phyloP scores from a whole-genome alignment of 192 early-diverging fungal species.

The Coemansia sp. region DNA sequence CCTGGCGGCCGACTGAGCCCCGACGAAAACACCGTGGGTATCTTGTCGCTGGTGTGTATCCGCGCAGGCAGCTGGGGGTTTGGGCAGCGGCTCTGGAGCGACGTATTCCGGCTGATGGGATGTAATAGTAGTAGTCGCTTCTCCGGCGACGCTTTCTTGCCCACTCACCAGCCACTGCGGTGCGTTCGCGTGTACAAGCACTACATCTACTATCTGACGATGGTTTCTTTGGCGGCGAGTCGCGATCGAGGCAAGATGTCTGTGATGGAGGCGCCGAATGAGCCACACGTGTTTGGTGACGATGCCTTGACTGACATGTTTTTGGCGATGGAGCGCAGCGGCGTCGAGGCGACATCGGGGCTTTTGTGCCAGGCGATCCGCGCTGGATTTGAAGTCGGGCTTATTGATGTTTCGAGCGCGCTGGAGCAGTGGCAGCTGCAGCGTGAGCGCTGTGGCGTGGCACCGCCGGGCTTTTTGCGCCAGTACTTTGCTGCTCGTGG shows the following conservation, averaged over 20 bases:
- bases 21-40: slow-evolving; percentile 34
- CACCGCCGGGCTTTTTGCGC: slow-evolving; percentile 31
- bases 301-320: slow-evolving; percentile 41
- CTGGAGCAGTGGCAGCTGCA: slow-evolving; percentile 56
- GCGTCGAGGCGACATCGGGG: slow-evolving; percentile 37
- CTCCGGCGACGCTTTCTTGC: not conserved
- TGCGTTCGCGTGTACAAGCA: slow-evolving; percentile 41
- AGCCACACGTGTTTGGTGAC: slow-evolving; percentile 22
- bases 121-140: not conserved
- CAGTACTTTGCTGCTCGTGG: slow-evolving; percentile 30
- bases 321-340: slow-evolving; percentile 35
- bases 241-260: not conserved
- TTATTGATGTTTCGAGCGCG: slow-evolving; percentile 32
- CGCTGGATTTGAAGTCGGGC: slow-evolving; percentile 41
- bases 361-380: slow-evolving; percentile 46
- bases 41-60: slow-evolving; percentile 32
- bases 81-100: slow-evolving; percentile 43
- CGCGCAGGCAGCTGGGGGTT: slow-evolving; percentile 31
- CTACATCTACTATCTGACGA: slow-evolving; percentile 33
- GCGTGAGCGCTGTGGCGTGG: slow-evolving; percentile 42
- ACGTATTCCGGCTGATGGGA: slow-evolving; percentile 28
- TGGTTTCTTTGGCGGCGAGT: slow-evolving; percentile 10
- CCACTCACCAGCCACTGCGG: slow-evolving; percentile 13
- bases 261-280: not conserved
- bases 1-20: slow-evolving; percentile 17